Evolutionary conservation across 257 asterid species (phyloP).

Genomic region (Datura wrightii): DNA sequence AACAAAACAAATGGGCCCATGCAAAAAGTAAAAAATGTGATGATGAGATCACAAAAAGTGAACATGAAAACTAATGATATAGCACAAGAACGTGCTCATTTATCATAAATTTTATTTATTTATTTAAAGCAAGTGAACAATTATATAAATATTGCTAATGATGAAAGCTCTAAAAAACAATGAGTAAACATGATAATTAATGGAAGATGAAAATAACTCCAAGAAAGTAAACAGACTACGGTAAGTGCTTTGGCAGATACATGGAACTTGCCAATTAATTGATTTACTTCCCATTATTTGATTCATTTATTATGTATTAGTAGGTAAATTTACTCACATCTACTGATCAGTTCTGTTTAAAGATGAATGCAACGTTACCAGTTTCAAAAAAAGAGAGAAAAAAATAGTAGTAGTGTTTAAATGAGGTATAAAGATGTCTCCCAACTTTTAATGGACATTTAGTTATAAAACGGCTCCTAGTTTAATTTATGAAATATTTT

Average conservation of each 20-base stretch:
- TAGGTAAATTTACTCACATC: neutral
- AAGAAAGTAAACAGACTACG: neutral
- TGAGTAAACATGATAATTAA: neutral
- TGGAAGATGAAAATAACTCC: neutral
- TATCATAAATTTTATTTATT: neutral
- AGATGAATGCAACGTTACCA: too few relatives aligned
- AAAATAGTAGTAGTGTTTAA: neutral
- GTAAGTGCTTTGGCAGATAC: neutral
- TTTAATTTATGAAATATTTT: too few relatives aligned
- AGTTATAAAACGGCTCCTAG: too few relatives aligned
- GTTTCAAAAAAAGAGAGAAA: neutral
- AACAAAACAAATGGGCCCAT: neutral
- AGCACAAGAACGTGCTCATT: neutral
- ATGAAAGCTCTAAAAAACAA: neutral
- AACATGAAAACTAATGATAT: neutral
- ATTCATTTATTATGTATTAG: neutral
- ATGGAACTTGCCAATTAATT: neutral
- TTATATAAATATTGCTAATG: constrained; percentile 1
- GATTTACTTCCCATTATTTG: neutral
- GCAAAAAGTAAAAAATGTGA: neutral
- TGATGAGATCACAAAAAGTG: neutral
- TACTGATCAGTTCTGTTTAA: too few relatives aligned
- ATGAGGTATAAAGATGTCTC: neutral
- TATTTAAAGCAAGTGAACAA: neutral
- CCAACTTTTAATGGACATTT: too few relatives aligned